A percentile compares a stretch with the other conserved stretches of the same genome.
phyloP scores from a whole-genome alignment of 495 filamentous ascomycete species.

The Chlorociboria aeruginascens region DNA sequence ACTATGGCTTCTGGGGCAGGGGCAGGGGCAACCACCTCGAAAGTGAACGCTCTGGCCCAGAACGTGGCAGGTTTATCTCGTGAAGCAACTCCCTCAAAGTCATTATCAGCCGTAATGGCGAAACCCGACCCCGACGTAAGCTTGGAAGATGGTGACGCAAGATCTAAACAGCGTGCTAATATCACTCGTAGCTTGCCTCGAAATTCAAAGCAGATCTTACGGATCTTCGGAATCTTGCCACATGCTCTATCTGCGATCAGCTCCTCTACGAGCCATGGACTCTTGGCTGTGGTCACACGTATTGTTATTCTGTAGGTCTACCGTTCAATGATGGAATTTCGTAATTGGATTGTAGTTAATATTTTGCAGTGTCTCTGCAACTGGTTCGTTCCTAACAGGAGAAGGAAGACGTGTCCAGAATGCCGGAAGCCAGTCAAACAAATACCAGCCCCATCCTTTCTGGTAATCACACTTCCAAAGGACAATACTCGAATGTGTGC shows the following conservation, averaged over 20 bases:
- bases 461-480: conserved; percentile 31
- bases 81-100: conserved; percentile 5
- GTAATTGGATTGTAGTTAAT: background rate
- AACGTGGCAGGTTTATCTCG: background rate
- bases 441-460: conserved; percentile 55
- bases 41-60: too few relatives aligned
- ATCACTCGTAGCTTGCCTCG: conserved; percentile 4
- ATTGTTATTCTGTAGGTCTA: conserved; percentile 52
- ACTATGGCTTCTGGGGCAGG: too few relatives aligned
- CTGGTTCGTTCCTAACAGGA: conserved; percentile 48
- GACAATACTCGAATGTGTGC: background rate
- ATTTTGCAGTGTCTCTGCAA: conserved; percentile 43
- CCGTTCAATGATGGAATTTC: background rate
- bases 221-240: conserved; percentile 24
- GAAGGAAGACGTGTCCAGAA: conserved; percentile 60
- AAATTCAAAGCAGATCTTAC: conserved; percentile 16
- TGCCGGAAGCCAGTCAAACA: conserved; percentile 48
- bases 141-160: background rate
- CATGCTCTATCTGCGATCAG: conserved; percentile 57
- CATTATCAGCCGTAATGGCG: background rate
- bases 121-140: conserved; percentile 7
- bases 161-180: conserved; percentile 1
- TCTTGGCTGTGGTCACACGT: conserved; percentile 60
- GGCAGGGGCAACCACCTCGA: too few relatives aligned
- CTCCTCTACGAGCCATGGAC: conserved; percentile 64